These are phyloP conservation scores for Solanum ossicruentum DNA, from an alignment of 257 asterid genomes.

Conservation along the genomic window DNA sequence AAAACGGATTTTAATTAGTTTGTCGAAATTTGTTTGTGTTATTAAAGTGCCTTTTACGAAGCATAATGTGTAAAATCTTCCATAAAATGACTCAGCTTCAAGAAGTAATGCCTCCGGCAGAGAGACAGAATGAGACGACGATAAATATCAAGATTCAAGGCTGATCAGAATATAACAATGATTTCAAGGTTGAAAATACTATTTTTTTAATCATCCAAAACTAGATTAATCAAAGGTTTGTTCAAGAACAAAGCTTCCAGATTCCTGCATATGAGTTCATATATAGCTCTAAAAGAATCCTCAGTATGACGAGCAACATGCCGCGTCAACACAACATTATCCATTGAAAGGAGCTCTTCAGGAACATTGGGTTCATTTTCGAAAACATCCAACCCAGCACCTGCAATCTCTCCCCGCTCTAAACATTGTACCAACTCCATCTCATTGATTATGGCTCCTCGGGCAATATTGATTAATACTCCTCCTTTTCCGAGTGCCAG, in stretches of 20 bases:
- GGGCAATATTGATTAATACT: slow-evolving; percentile 49
- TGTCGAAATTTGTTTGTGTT: too few relatives aligned
- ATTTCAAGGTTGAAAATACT: neutral
- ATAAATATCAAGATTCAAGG: neutral
- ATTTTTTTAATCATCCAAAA: neutral
- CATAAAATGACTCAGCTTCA: too few relatives aligned
- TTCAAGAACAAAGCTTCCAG: slow-evolving; percentile 25
- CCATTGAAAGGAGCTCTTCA: slow-evolving; percentile 19
- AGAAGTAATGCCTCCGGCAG: too few relatives aligned
- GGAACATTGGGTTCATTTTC: slow-evolving; percentile 29
- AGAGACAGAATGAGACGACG: neutral
- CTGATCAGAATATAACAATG: neutral
- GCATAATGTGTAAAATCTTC: too few relatives aligned
- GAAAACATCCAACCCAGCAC: slow-evolving; percentile 32
- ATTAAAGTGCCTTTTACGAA: too few relatives aligned
- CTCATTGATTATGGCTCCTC: slow-evolving; percentile 42
- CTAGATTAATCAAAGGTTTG: slow-evolving; percentile 18
- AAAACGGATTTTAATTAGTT: too few relatives aligned
- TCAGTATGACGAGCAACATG: slow-evolving; percentile 22
- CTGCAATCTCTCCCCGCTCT: slow-evolving; percentile 17
- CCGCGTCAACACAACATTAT: slow-evolving; percentile 52
- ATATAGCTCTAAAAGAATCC: slow-evolving; percentile 9
- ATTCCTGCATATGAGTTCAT: slow-evolving; percentile 7
- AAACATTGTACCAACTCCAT: slow-evolving; percentile 23
- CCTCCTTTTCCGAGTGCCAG: slow-evolving; percentile 49